Conservation (phyloP, 192 early-diverging fungal species). For the Glomus cerebriforme region DNA sequence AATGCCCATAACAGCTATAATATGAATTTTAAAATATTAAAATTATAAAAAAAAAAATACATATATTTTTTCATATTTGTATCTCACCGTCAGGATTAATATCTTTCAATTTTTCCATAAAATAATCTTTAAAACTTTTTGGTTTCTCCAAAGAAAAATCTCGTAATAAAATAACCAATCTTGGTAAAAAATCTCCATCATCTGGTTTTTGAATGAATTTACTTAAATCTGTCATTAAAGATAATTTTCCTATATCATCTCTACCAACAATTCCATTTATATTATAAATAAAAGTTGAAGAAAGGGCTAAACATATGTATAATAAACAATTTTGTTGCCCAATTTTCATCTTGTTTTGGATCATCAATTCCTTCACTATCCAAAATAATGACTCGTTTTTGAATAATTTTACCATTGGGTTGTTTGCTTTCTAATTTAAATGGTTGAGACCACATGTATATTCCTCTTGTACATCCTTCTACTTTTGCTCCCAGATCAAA, state of each 20-base stretch:
- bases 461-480: constrained; percentile 13
- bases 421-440: neutral
- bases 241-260: constrained; percentile 17
- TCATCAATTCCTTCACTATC: constrained; percentile 29
- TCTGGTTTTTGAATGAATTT: constrained; percentile 12
- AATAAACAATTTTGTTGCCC: constrained; percentile 24
- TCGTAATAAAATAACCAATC: constrained; percentile 8
- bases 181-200: neutral
- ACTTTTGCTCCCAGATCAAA: neutral
- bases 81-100: constrained; percentile 12
- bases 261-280: constrained; percentile 12
- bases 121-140: constrained; percentile 9
- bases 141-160: constrained; percentile 3
- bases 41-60: no score
- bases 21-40: no score
- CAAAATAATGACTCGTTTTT: constrained; percentile 6
- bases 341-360: constrained; percentile 11
- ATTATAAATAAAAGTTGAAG: constrained; percentile 26
- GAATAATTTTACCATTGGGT: neutral
- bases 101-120: neutral
- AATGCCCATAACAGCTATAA: no score
- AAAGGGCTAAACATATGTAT: constrained; percentile 23
- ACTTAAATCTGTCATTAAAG: constrained; percentile 18
- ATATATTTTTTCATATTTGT: no score
- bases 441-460: constrained; percentile 19